Base-by-base conservation (phyloP, 2,329 filamentous ascomycete species). In the Calcarisporium arbuscula region DNA sequence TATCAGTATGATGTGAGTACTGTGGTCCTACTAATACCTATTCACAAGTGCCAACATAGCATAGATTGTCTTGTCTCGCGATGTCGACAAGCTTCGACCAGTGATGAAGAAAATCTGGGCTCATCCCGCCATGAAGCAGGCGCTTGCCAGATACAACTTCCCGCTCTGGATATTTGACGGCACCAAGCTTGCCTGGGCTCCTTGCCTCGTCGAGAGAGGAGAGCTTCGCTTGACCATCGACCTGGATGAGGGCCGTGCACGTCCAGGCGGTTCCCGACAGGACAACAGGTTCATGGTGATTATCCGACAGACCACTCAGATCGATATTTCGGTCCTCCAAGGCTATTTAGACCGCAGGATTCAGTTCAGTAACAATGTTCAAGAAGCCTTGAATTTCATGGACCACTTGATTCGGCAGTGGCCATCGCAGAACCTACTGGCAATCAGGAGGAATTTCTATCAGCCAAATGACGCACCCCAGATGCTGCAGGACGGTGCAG, bases 361-460 rank as follows among this genome's bases (percentile, higher is more conserved):
- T 15, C 59, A 67, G 2, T 83, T 83, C 56, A 74, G 82, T 51
- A 76, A 74, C 23, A 62, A 70, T 15, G 78, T 90, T 15, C 70
- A 90, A 7, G 85, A 92, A 51, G 81, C 84, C 11, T 76, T 96
- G 57, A 95, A 84, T 54, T 95, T 95, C 51, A 67, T 95, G 5
- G 92, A 98, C 44, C 92, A 98, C 52, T 67, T 90, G 7, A 68
- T 98, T 36, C 85, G 92, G 5, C 79, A 94, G 56, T 70, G 65
- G n/a, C 87, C 92, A 0, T 81, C 80, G 0, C 63, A 77, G 48
- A 62, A 68, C 3, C 77, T 86, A 49, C 67, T 81, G 0, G 61
- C 77, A 0, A 83, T 95, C 58, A 90, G 87, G 57, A 78, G 89
- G 10, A 86, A 81, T 7, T 94, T 95, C 53, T 96, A 94, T 59